Conservation (phyloP, 805 yeast genomes). For the Cyberlindnera subsufficiens region DNA sequence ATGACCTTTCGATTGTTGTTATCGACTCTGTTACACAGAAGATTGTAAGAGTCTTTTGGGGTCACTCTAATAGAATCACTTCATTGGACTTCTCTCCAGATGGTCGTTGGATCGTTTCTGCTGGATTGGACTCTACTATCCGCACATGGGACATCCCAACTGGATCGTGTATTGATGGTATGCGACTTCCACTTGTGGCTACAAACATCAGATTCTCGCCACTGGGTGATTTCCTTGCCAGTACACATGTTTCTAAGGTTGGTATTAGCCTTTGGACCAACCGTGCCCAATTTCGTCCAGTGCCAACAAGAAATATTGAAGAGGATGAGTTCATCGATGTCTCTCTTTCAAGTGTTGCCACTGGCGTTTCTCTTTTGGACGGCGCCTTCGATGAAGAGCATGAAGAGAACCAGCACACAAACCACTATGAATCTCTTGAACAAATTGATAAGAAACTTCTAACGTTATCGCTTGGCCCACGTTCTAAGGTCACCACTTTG, state of each 20-base stretch:
- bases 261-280: slow-evolving; percentile 94
- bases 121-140: slow-evolving; percentile 77
- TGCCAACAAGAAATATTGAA: slow-evolving; percentile 69
- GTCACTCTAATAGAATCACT: slow-evolving; percentile 86
- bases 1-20: slow-evolving; percentile 78
- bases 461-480: slow-evolving; percentile 74
- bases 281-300: slow-evolving; percentile 72
- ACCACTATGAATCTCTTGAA: slow-evolving; percentile 44
- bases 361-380: slow-evolving; percentile 64
- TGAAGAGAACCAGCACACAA: slow-evolving; percentile 23
- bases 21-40: slow-evolving; percentile 77
- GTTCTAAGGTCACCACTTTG: slow-evolving; percentile 72
- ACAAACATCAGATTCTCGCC: slow-evolving; percentile 80
- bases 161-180: slow-evolving; percentile 94
- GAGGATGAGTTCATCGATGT: slow-evolving; percentile 65
- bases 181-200: slow-evolving; percentile 69
- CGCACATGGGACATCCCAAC: slow-evolving; percentile 98
- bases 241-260: slow-evolving; percentile 83
- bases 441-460: slow-evolving; percentile 60
- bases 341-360: slow-evolving; percentile 64
- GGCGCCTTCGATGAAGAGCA: slow-evolving; percentile 27
- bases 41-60: slow-evolving; percentile 81
- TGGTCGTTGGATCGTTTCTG: slow-evolving; percentile 90
- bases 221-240: slow-evolving; percentile 84
- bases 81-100: slow-evolving; percentile 87